Conservation (phyloP, 164 flowering plant species). For the Cinnamomum chago region DNA sequence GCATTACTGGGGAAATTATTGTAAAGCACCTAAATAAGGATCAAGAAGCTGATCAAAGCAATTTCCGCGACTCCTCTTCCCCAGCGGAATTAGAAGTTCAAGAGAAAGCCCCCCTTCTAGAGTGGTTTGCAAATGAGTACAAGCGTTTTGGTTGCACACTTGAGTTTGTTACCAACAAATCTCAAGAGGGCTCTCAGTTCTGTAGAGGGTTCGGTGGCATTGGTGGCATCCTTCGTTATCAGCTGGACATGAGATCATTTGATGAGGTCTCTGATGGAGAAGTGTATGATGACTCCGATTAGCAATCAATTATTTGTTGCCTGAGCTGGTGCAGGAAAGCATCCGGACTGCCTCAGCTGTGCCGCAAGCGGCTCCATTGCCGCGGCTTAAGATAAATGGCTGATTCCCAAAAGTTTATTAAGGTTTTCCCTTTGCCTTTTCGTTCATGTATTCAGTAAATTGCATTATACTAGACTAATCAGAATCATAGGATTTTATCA, state of each 20-base stretch:
- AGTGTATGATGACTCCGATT: slow-evolving; percentile 34
- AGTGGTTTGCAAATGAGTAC: slow-evolving; percentile 44
- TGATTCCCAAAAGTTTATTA: neutral
- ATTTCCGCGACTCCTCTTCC: slow-evolving; percentile 20
- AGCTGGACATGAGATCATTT: slow-evolving; percentile 19
- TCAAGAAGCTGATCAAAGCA: slow-evolving; percentile 19
- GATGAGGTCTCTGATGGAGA: slow-evolving; percentile 18
- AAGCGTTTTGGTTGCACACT: slow-evolving; percentile 18
- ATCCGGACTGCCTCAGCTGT: slow-evolving; percentile 9
- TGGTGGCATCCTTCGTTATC: slow-evolving; percentile 35
- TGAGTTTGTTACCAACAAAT: slow-evolving; percentile 13
- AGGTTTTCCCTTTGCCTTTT: neutral
- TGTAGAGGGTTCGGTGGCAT: slow-evolving; percentile 27
- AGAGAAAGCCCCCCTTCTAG: slow-evolving; percentile 31
- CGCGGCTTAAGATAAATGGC: neutral
- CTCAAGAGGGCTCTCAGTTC: slow-evolving; percentile 10
- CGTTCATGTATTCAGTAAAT: neutral
- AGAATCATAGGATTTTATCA: too few species aligned
- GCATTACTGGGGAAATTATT: slow-evolving; percentile 20
- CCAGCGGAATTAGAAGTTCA: slow-evolving; percentile 5
- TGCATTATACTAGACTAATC: neutral
- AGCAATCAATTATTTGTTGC: slow-evolving; percentile 31
- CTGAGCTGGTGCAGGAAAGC: slow-evolving; percentile 26
- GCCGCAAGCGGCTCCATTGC: neutral
- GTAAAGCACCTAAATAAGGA: slow-evolving; percentile 11